Evolutionary conservation across 1,284 basidiomycete species (phyloP), one percentile per base, ranked within the genome.

Genomic region (Marasmius sp.): DNA sequence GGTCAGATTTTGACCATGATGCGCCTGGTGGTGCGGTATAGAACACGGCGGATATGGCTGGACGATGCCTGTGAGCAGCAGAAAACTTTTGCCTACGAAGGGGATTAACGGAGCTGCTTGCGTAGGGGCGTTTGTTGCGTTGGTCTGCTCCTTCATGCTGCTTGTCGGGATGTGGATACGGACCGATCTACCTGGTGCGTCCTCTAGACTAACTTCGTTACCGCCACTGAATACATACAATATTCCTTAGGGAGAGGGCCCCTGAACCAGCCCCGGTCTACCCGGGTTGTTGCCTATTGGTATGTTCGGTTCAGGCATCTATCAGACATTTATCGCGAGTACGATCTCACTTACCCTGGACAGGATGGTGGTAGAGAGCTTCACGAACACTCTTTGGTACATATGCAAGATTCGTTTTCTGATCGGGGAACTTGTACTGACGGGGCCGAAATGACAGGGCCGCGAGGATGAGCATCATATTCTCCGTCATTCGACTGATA

Each of bases 301-400:
- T 58, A 18, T 34, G 60, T 58, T 9, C 7, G 43, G 6, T 39
- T 58, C 33, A 27, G 27, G 5, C n/a, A n/a, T 45, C 6, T 45
- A 45, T 45, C 6, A 6, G 6, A n/a, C 43, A 47, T 18, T 14
- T 6, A 47, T 47, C 45, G 45, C 16, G 11, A 16, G 11, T n/a
- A 12, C n/a, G 16, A n/a, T 47, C 20, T 20, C 37, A n/a, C 16
- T 33, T 20, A 10, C 18, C 14, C 33, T n/a, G 5, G 10, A 6
- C 39, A 62, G 61, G 61, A 67, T 74, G 60, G 60, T 68, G 14
- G 62, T 64, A 10, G 60, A 70, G 10, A 58, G 65, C 11, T 73
- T 73, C 56, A 73, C 72, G 4, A 70, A 64, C 47, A 66, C 69
- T 11, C 64, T 74, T 9, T 74, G 72, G 72, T 73, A 54, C 66